Evolutionary conservation across 768 basidiomycete genomes (phyloP), one percentile per base, ranked within the genome.

Genomic region (Mycena vitilis): DNA sequence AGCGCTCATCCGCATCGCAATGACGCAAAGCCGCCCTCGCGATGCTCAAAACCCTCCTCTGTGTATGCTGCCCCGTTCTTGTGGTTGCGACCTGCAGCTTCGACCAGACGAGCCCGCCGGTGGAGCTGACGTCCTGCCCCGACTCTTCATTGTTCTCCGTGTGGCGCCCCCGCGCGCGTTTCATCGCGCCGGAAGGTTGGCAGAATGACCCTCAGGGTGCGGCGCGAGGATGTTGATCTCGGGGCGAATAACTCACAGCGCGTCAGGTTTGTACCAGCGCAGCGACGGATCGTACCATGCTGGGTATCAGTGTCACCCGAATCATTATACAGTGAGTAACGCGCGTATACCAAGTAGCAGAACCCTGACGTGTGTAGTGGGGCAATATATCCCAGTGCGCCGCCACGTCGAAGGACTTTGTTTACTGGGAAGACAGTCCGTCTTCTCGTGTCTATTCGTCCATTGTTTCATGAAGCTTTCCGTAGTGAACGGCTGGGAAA

Each of bases 351-450:
- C 20, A 37, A 48, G 44, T 54, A 1, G 51, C 2, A 15, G 22
- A 38, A n/a, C 2, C 12, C 34, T 36, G 4, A 68, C 56, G 40
- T 8, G 1, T 13, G 25, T 20, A 69, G 68, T 69, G 68, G 68
- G 68, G 68, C 6, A 69, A 69, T 20, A 69, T 69, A 12, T 60
- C 68, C 2, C 42, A 49, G 45, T 69, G 68, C n/a, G 68, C 68
- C 15, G 68, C 68, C 5, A 60, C 58, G 7, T 65, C 68, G 30
- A 65, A 55, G 12, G 68, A 69, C 34, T 65, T 69, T n/a, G 68
- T 69, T 34, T 69, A 69, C 22, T 69, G 68, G 68, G 58, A 65
- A 60, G 68, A 69, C 54, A 69, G 68, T 69, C 30, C n/a, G 68
- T 53, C 30, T 1, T 42, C 47, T n/a, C 10, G 1, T 44, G 38